Conservation (phyloP, 805 yeast species). For the Ogataea neopini region DNA sequence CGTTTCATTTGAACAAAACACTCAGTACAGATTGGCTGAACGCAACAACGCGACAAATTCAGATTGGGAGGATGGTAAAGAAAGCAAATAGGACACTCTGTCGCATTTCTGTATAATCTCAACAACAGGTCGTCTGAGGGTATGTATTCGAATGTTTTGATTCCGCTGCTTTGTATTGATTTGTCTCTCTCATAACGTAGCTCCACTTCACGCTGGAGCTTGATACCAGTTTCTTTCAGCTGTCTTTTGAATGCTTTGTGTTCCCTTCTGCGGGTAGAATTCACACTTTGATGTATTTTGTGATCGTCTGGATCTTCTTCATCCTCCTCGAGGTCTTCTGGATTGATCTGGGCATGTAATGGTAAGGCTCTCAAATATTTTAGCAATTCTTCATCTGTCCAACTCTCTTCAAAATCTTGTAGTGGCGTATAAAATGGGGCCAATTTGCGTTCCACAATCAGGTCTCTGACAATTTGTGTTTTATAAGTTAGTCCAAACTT, state of each 20-base stretch:
- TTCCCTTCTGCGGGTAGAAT: slow-evolving; percentile 49
- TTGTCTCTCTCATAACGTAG: slow-evolving; percentile 34
- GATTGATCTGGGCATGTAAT: slow-evolving; percentile 54
- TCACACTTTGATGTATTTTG: slow-evolving; percentile 51
- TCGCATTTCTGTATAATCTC: slow-evolving; percentile 62
- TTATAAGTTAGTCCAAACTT: slow-evolving; percentile 74
- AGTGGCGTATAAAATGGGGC: slow-evolving; percentile 93
- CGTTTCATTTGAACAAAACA: slow-evolving; percentile 96
- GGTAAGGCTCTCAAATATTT: slow-evolving; percentile 49
- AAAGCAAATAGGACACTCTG: slow-evolving; percentile 95
- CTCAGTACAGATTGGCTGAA: slow-evolving; percentile 92
- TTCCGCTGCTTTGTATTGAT: slow-evolving; percentile 27
- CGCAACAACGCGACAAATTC: slow-evolving; percentile 84
- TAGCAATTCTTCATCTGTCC: slow-evolving; percentile 72
- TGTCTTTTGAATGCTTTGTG: slow-evolving; percentile 44
- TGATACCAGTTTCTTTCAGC: slow-evolving; percentile 41
- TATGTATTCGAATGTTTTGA: slow-evolving; percentile 32
- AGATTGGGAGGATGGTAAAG: slow-evolving; percentile 76
- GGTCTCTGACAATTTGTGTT: slow-evolving; percentile 66
- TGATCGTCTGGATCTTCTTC: slow-evolving; percentile 65
- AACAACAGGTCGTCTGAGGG: slow-evolving; percentile 51
- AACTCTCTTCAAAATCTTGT: slow-evolving; percentile 69
- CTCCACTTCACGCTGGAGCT: slow-evolving; percentile 40
- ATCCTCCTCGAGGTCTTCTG: slow-evolving; percentile 49
- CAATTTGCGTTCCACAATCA: slow-evolving; percentile 67